Percentiles rank a stretch among this genome's conserved stretches.
Evolutionary conservation across 2,329 filamentous ascomycete genomes (phyloP).

Genomic region (Penicillium sclerotiorum): DNA sequence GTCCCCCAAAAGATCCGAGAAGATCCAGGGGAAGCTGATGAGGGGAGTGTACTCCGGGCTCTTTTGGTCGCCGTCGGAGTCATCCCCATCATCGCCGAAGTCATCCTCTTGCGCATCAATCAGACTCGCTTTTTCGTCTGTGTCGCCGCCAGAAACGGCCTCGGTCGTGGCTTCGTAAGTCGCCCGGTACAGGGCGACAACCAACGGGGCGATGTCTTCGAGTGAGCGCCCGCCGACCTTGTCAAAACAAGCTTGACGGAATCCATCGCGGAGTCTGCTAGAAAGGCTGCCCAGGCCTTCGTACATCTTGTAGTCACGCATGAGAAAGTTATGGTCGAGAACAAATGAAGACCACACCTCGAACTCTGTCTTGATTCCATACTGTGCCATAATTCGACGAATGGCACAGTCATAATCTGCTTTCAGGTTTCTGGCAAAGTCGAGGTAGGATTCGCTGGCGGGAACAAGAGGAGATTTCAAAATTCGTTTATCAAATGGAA

Average conservation of each 20-base stretch:
- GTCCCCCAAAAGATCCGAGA: constrained; percentile 69
- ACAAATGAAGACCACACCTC: constrained; percentile 90
- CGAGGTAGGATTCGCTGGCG: constrained; percentile 58
- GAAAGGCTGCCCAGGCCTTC: constrained; percentile 77
- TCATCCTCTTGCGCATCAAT: constrained; percentile 13
- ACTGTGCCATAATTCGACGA: constrained; percentile 79
- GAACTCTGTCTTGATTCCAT: constrained; percentile 83
- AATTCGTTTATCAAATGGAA: constrained; percentile 75
- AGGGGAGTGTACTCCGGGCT: constrained; percentile 65
- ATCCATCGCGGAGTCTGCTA: constrained; percentile 66
- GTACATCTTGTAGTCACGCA: constrained; percentile 80
- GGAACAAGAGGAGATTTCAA: constrained; percentile 59
- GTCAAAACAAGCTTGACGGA: constrained; percentile 66
- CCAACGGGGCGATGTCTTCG: constrained; percentile 67
- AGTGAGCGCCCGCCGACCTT: constrained; percentile 64
- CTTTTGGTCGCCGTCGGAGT: constrained; percentile 13
- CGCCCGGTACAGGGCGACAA: constrained; percentile 84
- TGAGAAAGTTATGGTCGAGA: constrained; percentile 70
- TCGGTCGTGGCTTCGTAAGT: constrained; percentile 68
- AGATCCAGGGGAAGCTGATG: constrained; percentile 94
- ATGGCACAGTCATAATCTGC: constrained; percentile 74
- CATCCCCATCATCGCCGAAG: constrained; percentile 8
- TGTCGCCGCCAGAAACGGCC: neutral
- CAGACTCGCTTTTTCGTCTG: too few species aligned
- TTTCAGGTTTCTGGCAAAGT: constrained; percentile 69